Evolutionary conservation across 495 filamentous ascomycete species (phyloP).

Genomic region (Penicillium lagena): DNA sequence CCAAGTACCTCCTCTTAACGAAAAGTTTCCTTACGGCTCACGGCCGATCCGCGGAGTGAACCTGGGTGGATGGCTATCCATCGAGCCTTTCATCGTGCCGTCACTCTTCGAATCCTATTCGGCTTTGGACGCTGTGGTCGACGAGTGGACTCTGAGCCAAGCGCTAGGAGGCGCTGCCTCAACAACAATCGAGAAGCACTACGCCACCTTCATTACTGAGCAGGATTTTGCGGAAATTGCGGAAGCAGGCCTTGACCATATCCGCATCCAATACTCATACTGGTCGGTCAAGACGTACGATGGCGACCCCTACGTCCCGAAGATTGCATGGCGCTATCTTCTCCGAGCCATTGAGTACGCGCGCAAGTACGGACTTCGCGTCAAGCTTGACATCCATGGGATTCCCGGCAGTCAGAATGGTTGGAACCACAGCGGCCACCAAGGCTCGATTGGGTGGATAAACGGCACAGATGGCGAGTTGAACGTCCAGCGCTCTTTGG

Average conservation of each 20-base stretch:
- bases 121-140: conserved; percentile 57
- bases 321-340: conserved; percentile 90
- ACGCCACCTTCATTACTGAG: conserved; percentile 79
- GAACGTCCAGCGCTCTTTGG: conserved; percentile 71
- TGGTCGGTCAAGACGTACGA: conserved; percentile 88
- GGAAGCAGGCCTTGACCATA: conserved; percentile 88
- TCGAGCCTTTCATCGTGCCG: conserved; percentile 94
- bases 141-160: conserved; percentile 76
- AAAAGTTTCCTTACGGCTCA: conserved; percentile 64
- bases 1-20: conserved; percentile 70
- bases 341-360: conserved; percentile 88
- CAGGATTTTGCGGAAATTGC: conserved; percentile 77
- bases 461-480: conserved; percentile 59
- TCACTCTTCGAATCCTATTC: conserved; percentile 74
- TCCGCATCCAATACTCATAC: conserved; percentile 91
- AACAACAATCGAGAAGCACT: conserved; percentile 76
- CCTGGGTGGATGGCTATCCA: conserved; percentile 86
- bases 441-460: conserved; percentile 68
- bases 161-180: conserved; percentile 59
- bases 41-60: conserved; percentile 86
- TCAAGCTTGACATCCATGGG: conserved; percentile 91
- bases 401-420: conserved; percentile 82
- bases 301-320: conserved; percentile 80
- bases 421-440: conserved; percentile 80
- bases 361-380: conserved; percentile 84